These are phyloP conservation scores for Magnaporthiopsis incrustans DNA, from an alignment of 2,329 filamentous ascomycete species.

Conservation along the genomic window DNA sequence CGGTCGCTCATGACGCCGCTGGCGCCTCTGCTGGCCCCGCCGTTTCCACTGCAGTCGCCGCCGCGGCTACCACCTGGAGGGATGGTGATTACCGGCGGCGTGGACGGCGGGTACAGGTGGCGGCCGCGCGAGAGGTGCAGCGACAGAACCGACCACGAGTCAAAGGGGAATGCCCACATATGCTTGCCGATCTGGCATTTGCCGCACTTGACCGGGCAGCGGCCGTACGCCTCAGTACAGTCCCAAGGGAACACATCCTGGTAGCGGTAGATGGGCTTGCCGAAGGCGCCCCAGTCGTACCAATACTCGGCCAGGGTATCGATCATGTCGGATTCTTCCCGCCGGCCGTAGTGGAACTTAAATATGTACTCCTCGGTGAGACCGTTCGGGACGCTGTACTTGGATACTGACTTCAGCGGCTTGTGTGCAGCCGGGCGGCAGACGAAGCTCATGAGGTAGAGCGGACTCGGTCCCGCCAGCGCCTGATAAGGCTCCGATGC, in stretches of 20 bases:
- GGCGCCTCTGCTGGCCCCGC: no score
- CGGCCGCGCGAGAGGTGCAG: conserved; percentile 27
- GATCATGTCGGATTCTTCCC: conserved; percentile 33
- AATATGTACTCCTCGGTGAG: conserved; percentile 34
- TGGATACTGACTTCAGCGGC: not conserved
- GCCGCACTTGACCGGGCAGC: conserved; percentile 24
- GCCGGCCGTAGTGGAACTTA: conserved; percentile 28
- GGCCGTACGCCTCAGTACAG: conserved; percentile 30
- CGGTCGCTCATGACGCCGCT: no score
- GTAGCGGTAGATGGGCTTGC: conserved; percentile 27
- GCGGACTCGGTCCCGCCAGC: not conserved
- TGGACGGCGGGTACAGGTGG: conserved; percentile 22
- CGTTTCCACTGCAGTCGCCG: no score
- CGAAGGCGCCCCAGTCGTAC: conserved; percentile 36
- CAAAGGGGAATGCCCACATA: conserved; percentile 35
- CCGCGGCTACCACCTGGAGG: no score
- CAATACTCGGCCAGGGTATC: conserved; percentile 36
- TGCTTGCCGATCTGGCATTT: conserved; percentile 35
- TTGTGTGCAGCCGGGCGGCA: not conserved
- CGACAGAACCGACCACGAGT: conserved; percentile 32
- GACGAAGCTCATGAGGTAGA: not conserved
- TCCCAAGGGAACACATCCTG: conserved; percentile 39
- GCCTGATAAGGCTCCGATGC: no score
- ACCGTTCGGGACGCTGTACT: conserved; percentile 16
- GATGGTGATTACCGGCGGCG: no score